Percentiles rank a stretch among this genome's conserved stretches.
Conservation (phyloP, 208 protist genomes). For the Strigomonas culicis region DNA sequence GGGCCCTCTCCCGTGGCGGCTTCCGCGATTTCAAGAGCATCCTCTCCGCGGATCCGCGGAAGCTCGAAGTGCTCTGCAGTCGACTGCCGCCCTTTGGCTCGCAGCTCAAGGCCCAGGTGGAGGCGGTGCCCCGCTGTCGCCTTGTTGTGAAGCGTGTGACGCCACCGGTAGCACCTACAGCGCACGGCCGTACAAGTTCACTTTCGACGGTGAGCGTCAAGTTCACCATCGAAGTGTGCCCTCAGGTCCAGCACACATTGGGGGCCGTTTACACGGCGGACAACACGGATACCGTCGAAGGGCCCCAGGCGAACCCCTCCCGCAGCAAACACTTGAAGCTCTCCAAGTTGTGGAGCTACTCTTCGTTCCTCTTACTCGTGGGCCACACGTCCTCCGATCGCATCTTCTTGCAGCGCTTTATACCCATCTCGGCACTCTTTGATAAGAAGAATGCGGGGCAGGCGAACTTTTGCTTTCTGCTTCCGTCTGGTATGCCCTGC, state of each 20-base stretch:
- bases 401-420: constrained; percentile 11
- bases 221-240: neutral
- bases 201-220: neutral
- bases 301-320: neutral
- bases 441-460: too few relatives aligned
- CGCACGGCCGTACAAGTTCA: neutral
- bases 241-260: neutral
- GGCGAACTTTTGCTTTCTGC: neutral
- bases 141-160: constrained; percentile 1
- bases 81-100: constrained; percentile 72
- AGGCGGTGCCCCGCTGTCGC: constrained; percentile 20
- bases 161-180: too few relatives aligned
- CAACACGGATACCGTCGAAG: too few relatives aligned
- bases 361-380: constrained; percentile 4
- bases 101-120: constrained; percentile 33
- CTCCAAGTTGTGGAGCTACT: neutral
- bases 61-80: constrained; percentile 62
- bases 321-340: neutral
- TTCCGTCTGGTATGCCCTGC: neutral
- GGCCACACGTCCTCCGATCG: neutral
- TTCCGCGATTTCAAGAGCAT: constrained; percentile 41
- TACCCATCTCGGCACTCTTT: constrained; percentile 4
- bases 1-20: constrained; percentile 41
- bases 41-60: constrained; percentile 29
- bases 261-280: too few relatives aligned